Evolutionary conservation across 2,329 filamentous ascomycete species (phyloP).

Genomic region (Aspergillus terreus): DNA sequence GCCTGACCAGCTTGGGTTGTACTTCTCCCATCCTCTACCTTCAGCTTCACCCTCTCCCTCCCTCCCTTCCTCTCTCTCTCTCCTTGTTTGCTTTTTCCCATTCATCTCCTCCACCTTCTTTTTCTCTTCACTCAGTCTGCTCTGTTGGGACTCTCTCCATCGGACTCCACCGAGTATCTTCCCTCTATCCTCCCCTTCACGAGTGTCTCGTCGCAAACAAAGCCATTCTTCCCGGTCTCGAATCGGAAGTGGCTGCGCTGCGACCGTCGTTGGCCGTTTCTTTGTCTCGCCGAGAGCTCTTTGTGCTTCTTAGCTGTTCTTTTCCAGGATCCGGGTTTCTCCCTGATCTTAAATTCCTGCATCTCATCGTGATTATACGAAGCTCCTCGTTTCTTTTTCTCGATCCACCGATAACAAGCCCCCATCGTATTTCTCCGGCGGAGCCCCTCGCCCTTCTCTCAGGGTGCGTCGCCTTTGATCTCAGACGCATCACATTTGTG

Average conservation of each 20-base stretch:
- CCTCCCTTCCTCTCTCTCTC: not conserved
- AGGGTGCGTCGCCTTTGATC: conserved; percentile 2
- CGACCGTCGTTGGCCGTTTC: not conserved
- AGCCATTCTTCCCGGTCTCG: conserved; percentile 11
- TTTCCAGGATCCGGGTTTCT: not conserved
- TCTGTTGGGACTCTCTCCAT: not conserved
- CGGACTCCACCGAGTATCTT: not conserved
- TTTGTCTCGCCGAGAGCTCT: conserved; percentile 5
- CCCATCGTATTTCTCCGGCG: conserved; percentile 1
- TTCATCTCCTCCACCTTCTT: not conserved
- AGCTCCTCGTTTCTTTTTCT: no score
- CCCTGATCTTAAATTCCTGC: conserved; percentile 1
- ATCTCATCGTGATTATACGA: not conserved
- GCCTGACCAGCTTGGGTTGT: not conserved
- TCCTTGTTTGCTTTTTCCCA: not conserved
- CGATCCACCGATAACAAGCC: not conserved
- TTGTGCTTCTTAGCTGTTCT: conserved; percentile 1
- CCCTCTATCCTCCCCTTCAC: not conserved
- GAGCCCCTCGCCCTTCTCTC: conserved; percentile 7
- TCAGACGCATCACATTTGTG: not conserved
- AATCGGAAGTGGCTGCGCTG: conserved; percentile 6
- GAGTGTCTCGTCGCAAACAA: conserved; percentile 10
- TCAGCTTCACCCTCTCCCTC: not conserved
- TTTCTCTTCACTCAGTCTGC: not conserved
- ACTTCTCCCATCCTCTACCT: not conserved